Evolutionary conservation across 1,139 yeast species (phyloP).

Genomic region (Suhomyces bokatorum): DNA sequence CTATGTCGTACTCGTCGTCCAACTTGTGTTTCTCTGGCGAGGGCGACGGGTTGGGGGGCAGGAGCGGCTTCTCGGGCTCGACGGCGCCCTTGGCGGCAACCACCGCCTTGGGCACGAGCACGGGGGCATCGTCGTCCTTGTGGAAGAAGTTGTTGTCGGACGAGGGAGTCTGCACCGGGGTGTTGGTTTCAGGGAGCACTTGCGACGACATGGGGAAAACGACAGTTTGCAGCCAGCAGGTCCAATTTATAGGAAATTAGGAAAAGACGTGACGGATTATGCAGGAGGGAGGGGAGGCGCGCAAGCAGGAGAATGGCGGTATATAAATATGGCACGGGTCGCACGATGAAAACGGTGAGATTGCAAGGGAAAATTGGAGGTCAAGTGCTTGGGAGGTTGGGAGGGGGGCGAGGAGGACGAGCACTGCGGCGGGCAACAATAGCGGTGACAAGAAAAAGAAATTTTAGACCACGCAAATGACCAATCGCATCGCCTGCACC

Average conservation of each 20-base stretch:
- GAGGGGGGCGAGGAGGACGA: slow-evolving; percentile 1
- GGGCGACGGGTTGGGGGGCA: slow-evolving; percentile 50
- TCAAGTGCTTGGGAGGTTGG: background rate
- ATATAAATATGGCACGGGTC: slow-evolving; percentile 14
- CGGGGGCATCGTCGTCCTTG: slow-evolving; percentile 18
- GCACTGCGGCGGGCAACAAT: slow-evolving; percentile 4
- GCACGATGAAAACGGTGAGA: slow-evolving; percentile 13
- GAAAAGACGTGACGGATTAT: background rate
- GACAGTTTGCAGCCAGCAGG: slow-evolving; percentile 11
- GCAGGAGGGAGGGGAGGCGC: slow-evolving; percentile 11
- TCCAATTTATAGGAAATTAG: slow-evolving; percentile 4
- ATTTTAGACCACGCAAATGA: slow-evolving; percentile 12
- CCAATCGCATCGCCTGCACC: slow-evolving; percentile 16
- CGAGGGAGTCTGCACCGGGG: slow-evolving; percentile 46
- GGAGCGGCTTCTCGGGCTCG: slow-evolving; percentile 41
- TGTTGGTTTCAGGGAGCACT: slow-evolving; percentile 31
- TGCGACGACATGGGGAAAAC: slow-evolving; percentile 16
- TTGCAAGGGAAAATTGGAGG: background rate
- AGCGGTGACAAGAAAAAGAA: slow-evolving; percentile 8
- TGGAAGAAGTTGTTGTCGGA: slow-evolving; percentile 29
- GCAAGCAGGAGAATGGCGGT: slow-evolving; percentile 9
- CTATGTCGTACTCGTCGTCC: slow-evolving; percentile 25
- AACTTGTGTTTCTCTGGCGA: slow-evolving; percentile 41
- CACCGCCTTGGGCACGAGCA: slow-evolving; percentile 14
- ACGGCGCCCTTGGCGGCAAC: slow-evolving; percentile 8